Base-by-base conservation (phyloP, 2,329 filamentous ascomycete species). In the Amesomyces nigricolor region DNA sequence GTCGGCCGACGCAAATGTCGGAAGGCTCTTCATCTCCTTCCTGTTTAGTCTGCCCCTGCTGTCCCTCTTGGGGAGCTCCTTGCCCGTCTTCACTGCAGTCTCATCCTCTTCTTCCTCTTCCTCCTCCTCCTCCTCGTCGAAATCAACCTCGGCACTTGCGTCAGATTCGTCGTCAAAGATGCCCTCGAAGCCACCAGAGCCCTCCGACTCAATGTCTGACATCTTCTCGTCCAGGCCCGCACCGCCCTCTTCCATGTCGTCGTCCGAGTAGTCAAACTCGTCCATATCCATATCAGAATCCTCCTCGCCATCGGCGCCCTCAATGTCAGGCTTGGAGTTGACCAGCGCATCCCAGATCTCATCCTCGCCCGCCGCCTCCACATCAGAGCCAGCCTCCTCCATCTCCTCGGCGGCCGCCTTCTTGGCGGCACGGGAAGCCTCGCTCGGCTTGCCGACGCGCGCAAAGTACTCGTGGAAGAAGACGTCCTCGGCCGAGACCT, bases 381-480 rank as follows among this genome's bases (percentile, higher is more conserved):
- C 66, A 11, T 75, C 82, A 4, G 74, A 73, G 9, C 79, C 87
- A 63, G 89, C 87, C 35, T 91, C 74, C 51, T 26, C 22, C 22
- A 26, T 26, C 22, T 26, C 22, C 22, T 94, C 91, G 68, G 91
- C 87, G 52, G 80, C 76, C 16, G 78, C 81, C 54, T 85, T 84
- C 49, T 79, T 76, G 22, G 77, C 78, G 11, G 26, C 14, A 4
- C 72, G 79, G 63, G 76, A 73, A 10, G 76, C 73, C 67, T 86
- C 81, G 54, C 70, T 69, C 49, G 78, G 74, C 71, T 85, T 90
- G 60, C 84, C 83, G 53, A 88, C 73, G 59, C 86, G 82, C 58
- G 83, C 86, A 73, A 99, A 99, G 81, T 99, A 99, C 62, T 90
- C 86, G 71, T 99, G 94, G 82, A 99, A 99, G 82, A 99, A 99